Percentiles rank a stretch among this genome's conserved stretches.
phyloP scores from a whole-genome alignment of 2,329 filamentous ascomycete species.

The Colletotrichum lini region DNA sequence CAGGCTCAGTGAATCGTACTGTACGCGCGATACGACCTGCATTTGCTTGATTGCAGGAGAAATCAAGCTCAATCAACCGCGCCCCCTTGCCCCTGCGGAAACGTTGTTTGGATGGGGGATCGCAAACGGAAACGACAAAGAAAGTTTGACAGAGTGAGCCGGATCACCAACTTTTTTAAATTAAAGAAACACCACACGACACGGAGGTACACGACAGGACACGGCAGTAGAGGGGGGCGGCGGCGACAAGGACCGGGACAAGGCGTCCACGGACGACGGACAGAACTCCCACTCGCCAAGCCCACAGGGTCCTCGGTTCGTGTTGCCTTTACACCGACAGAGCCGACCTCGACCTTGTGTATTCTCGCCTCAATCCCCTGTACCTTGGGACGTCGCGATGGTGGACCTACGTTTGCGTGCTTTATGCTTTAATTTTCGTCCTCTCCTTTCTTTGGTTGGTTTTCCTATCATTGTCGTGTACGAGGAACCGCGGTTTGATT shows the following conservation, averaged over 20 bases:
- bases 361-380: background rate
- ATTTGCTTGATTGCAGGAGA: background rate
- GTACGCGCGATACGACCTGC: background rate
- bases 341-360: background rate
- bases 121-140: too few species aligned
- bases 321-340: constrained; percentile 20
- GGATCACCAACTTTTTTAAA: too few species aligned
- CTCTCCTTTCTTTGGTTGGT: background rate
- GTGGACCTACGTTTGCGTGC: constrained; percentile 16
- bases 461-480: background rate
- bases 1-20: background rate
- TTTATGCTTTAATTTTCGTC: background rate
- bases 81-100: too few species aligned
- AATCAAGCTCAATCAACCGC: too few species aligned
- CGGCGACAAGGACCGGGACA: background rate
- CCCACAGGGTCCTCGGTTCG: constrained; percentile 36
- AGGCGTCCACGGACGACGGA: constrained; percentile 2
- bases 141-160: too few species aligned
- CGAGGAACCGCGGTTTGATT: constrained; percentile 9
- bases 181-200: background rate
- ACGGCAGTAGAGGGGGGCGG: background rate
- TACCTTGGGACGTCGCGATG: constrained; percentile 2
- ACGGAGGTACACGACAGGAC: background rate
- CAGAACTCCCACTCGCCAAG: background rate
- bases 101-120: too few species aligned